These are phyloP conservation scores for Talaromyces sp. DNA, from an alignment of 2,329 filamentous ascomycete genomes.

Conservation along the genomic window DNA sequence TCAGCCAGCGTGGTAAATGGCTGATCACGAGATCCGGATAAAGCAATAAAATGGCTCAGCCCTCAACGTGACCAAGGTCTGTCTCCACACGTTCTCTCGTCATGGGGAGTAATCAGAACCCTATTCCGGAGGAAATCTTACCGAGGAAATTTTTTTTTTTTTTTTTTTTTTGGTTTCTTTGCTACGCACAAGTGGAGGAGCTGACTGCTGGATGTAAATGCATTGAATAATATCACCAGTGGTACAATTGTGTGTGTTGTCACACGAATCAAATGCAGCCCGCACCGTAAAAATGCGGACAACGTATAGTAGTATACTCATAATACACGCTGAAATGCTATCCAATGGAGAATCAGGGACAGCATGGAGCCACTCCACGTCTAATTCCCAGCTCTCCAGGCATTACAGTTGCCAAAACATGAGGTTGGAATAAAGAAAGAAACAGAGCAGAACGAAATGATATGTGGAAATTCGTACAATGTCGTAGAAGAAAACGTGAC, in stretches of 20 bases:
- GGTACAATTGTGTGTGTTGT: neutral
- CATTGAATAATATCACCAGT: neutral
- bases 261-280: neutral
- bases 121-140: neutral
- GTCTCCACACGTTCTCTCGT: neutral
- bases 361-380: neutral
- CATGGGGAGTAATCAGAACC: neutral
- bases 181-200: neutral
- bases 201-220: neutral
- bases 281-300: neutral
- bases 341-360: neutral
- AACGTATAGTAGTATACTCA: constrained; percentile 4
- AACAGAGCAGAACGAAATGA: neutral
- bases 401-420: neutral
- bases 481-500: constrained; percentile 22
- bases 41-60: neutral
- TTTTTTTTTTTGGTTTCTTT: too few relatives aligned
- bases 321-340: constrained; percentile 11
- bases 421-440: neutral
- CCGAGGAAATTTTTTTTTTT: neutral
- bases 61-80: neutral
- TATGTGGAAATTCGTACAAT: constrained; percentile 26
- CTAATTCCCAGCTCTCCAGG: neutral
- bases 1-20: neutral
- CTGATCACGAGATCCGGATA: neutral